These are phyloP conservation scores for Pleomassaria siparia DNA, from an alignment of 2,329 filamentous ascomycete species.

Conservation along the genomic window DNA sequence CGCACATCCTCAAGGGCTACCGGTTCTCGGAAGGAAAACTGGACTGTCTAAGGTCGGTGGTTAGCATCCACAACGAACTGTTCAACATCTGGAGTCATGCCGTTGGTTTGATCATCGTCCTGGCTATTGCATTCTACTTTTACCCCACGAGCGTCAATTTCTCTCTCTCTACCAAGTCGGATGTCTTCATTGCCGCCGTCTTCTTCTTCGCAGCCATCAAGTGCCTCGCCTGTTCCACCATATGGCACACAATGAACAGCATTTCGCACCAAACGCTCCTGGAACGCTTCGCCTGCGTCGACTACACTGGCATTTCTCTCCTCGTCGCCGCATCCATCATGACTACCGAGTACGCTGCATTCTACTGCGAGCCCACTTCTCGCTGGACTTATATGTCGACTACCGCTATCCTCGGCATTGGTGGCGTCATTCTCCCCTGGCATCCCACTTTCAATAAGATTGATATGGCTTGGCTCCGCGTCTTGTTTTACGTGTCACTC, in stretches of 20 bases:
- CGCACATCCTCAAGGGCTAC: slow-evolving; percentile 88
- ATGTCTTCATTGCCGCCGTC: slow-evolving; percentile 85
- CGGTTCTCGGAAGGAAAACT: slow-evolving; percentile 91
- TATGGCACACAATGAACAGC: slow-evolving; percentile 99
- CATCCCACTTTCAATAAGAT: slow-evolving; percentile 89
- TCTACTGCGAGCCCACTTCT: slow-evolving; percentile 92
- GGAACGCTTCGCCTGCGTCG: slow-evolving; percentile 94
- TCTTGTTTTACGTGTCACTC: slow-evolving; percentile 87
- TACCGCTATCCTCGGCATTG: slow-evolving; percentile 78
- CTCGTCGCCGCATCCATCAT: slow-evolving; percentile 95
- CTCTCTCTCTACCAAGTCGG: slow-evolving; percentile 78
- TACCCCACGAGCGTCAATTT: slow-evolving; percentile 90
- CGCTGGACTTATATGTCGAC: slow-evolving; percentile 83
- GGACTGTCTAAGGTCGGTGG: slow-evolving; percentile 82
- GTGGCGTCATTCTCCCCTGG: slow-evolving; percentile 91
- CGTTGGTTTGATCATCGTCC: slow-evolving; percentile 82
- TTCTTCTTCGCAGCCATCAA: slow-evolving; percentile 97
- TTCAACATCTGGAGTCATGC: slow-evolving; percentile 99
- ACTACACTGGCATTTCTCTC: slow-evolving; percentile 96
- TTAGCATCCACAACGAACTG: slow-evolving; percentile 84
- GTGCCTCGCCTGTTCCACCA: slow-evolving; percentile 88
- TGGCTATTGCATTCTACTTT: slow-evolving; percentile 91
- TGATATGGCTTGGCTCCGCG: slow-evolving; percentile 91
- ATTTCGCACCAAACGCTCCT: slow-evolving; percentile 87
- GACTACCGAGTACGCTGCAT: slow-evolving; percentile 97